phyloP scores from a whole-genome alignment of 306 rosid genomes.

The Begonia fuchsioides region DNA sequence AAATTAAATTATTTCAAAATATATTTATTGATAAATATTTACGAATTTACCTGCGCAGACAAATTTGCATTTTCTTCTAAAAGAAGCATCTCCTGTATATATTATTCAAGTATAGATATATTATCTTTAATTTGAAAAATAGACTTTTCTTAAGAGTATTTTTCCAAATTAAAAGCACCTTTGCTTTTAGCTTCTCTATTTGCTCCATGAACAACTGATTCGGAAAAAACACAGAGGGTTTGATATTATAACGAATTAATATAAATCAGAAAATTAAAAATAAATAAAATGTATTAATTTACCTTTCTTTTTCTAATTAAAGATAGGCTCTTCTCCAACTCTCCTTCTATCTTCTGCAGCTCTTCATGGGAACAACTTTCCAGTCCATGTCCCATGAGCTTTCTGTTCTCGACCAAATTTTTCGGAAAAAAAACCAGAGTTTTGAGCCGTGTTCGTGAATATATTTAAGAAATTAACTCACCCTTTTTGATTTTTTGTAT shows the following conservation, averaged over 20 bases:
- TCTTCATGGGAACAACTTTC: constrained; percentile 34
- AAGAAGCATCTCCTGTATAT: constrained; percentile 9
- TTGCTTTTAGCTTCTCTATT: constrained; percentile 16
- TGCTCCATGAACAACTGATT: constrained; percentile 19
- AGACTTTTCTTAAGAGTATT: neutral
- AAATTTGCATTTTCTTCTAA: constrained; percentile 7
- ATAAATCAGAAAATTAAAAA: neutral
- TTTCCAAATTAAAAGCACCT: constrained; percentile 19
- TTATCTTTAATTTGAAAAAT: no score
- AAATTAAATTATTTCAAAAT: no score
- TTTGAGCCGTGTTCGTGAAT: no score
- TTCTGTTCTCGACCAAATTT: constrained; percentile 23
- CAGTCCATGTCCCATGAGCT: constrained; percentile 35
- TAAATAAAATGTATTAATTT: neutral
- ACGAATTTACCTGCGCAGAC: constrained; percentile 5
- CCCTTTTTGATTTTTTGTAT: no score
- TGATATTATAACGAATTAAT: neutral
- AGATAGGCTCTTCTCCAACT: constrained; percentile 29
- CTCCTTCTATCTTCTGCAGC: constrained; percentile 22
- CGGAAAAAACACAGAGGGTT: constrained; percentile 12
- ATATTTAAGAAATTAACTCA: no score
- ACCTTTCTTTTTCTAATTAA: constrained; percentile 43
- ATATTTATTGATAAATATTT: neutral
- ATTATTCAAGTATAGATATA: neutral
- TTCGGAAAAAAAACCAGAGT: no score